Base-by-base conservation (phyloP, 2,329 filamentous ascomycete species). In the Aspergillus sp. region DNA sequence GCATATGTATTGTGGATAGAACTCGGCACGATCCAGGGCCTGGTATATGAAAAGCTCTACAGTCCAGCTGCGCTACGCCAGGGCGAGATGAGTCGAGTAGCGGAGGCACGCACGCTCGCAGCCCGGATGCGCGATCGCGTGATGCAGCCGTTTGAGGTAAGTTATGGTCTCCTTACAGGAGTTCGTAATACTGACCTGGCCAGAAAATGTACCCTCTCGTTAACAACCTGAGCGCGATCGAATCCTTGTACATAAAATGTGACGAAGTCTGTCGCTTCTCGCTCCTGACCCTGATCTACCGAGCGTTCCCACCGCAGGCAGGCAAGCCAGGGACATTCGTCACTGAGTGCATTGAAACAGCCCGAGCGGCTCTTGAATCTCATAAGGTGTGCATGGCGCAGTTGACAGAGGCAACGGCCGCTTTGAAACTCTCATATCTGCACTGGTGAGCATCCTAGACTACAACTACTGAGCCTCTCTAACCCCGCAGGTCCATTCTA, bases 11-110 rank as follows among this genome's bases (percentile, higher is more conserved):
- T 81, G 37, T 88, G 85, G 84, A 79, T 87, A 41, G 76, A 76
- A 25, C 77, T 84, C 6, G 81, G 83, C 8, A 79, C 79, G 23
- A 77, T 89, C 9, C 82, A 87, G 61, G 83, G 84, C 14, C 76
- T 82, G 14, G 80, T 86, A 5, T 89, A 88, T 62, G 81, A 85
- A 62, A 73, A 81, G 3, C 68, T 86, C 2, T 88, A 88, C 61
- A 65, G 75, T 57, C 62, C 71, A 11, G 66, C 64, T 9, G 71
- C 63, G 57, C 64, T 67, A 53, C 68, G 58, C 41, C 69, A 67
- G 48, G 64, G 63, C 21, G 68, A 67, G 54, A 64, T 52, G 7
- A 59, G 69, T 17, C 63, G 73, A 41, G 60, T 64, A 9, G 52
- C 64, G 19, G 66, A 71, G 50, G 72, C 72, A 3, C 63, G 62